Evolutionary conservation across 2,329 filamentous ascomycete species (phyloP).

Genomic region (Cladosporium velox): DNA sequence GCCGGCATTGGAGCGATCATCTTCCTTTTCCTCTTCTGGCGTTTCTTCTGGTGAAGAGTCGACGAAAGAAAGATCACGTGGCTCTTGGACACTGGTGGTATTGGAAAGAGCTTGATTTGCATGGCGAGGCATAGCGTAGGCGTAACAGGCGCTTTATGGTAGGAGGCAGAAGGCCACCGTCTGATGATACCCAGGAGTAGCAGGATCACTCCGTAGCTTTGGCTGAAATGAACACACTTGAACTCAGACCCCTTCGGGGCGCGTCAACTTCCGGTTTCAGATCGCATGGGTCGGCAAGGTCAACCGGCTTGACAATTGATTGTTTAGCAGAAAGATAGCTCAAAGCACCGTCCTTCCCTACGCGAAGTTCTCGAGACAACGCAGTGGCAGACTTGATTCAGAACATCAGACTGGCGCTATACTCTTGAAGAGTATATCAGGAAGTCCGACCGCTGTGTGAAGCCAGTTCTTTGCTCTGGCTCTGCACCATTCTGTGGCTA

Average conservation of each 20-base stretch:
- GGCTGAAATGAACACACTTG: constrained; percentile 15
- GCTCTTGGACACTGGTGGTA: constrained; percentile 4
- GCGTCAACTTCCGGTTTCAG: not conserved
- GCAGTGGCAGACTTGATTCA: not conserved
- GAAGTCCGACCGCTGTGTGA: not conserved
- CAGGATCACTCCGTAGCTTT: constrained; percentile 23
- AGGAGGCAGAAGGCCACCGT: constrained; percentile 21
- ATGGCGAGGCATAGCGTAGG: constrained; percentile 31
- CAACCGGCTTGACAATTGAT: not conserved
- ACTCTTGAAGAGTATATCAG: not conserved
- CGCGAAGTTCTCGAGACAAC: not conserved
- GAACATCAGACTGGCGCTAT: not conserved
- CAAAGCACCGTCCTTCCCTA: constrained; percentile 22
- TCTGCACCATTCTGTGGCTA: too few species aligned
- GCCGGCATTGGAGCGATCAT: constrained; percentile 79
- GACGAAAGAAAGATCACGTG: not conserved
- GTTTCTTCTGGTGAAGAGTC: constrained; percentile 78
- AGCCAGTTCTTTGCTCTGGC: not conserved
- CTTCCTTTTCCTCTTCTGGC: constrained; percentile 84
- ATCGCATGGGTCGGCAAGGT: not conserved
- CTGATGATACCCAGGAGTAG: constrained; percentile 31
- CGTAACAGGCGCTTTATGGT: constrained; percentile 23
- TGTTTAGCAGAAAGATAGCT: constrained; percentile 28
- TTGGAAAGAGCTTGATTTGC: constrained; percentile 24
- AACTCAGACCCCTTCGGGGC: constrained; percentile 12